Evolutionary conservation across 1,284 basidiomycete genomes (phyloP).

Genomic region (Fomitopsis pinicola): DNA sequence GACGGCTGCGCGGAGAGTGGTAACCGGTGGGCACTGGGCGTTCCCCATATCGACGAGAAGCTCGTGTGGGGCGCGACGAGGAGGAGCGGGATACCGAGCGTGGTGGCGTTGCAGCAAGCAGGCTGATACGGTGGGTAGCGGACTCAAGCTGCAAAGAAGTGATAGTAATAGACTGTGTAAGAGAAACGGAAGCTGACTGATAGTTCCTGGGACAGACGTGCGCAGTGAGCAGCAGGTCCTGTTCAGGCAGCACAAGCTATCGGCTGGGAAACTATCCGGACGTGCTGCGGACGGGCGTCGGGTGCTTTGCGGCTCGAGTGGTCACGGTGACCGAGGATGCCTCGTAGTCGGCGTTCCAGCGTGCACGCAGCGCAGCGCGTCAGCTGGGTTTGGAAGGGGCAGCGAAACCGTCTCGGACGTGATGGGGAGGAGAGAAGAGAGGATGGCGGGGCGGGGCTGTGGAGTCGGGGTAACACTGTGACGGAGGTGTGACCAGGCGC

Average conservation of each 20-base stretch:
- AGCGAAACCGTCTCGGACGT: neutral
- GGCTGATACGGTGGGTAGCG: neutral
- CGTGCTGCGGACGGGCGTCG: neutral
- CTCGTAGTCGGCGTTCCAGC: neutral
- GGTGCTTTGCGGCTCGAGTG: neutral
- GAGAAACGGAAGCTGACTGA: neutral
- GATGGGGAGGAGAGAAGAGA: neutral
- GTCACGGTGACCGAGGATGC: neutral
- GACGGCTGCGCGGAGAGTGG: neutral
- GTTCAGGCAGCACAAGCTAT: neutral
- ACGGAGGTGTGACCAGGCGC: neutral
- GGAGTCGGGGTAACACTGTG: neutral
- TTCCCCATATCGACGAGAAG: neutral
- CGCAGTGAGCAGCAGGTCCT: neutral
- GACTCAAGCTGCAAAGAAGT: neutral
- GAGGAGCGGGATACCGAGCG: neutral
- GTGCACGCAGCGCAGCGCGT: neutral
- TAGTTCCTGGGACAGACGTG: conserved; percentile 4
- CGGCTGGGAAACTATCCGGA: neutral
- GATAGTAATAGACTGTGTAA: neutral
- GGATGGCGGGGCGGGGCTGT: too few species aligned
- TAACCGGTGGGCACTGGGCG: neutral
- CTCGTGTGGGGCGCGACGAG: neutral
- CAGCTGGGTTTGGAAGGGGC: neutral
- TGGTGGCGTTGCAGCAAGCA: neutral